Percentiles rank a stretch among this genome's conserved stretches.
Conservation (phyloP, 2,329 filamentous ascomycete genomes). For the Fonsecaea multimorphosa region DNA sequence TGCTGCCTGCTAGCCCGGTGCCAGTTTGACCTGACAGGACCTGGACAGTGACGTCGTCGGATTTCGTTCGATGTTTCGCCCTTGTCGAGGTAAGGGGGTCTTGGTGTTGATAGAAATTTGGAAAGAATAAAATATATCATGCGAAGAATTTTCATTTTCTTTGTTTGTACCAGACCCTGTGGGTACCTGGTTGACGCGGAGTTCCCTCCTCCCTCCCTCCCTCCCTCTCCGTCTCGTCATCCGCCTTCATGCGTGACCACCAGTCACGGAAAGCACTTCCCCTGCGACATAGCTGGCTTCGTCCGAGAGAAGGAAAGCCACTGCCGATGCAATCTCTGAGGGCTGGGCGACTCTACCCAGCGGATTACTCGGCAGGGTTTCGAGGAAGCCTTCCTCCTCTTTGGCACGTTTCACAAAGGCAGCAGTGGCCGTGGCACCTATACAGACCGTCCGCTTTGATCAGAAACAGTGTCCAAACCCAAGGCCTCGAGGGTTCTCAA, state of each 20-base stretch:
- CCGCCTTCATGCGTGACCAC: conserved; percentile 17
- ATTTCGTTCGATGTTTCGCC: too few relatives aligned
- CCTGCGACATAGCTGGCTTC: conserved; percentile 47
- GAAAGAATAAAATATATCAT: too few relatives aligned
- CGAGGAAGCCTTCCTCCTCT: conserved; percentile 29
- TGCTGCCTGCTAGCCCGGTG: too few relatives aligned
- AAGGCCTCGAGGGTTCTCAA: neutral
- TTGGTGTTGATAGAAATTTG: too few relatives aligned
- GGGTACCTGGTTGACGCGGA: too few relatives aligned
- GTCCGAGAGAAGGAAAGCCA: conserved; percentile 57
- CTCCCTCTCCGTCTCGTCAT: neutral
- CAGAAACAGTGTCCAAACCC: neutral
- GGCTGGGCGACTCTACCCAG: conserved; percentile 26
- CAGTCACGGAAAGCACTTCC: conserved; percentile 25
- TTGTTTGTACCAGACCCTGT: too few relatives aligned
- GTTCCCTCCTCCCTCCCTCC: too few relatives aligned
- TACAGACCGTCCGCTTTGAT: neutral
- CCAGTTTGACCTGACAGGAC: too few relatives aligned
- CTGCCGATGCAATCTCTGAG: conserved; percentile 49
- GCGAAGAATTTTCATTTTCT: too few relatives aligned
- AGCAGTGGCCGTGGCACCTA: conserved; percentile 26
- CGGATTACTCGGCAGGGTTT: conserved; percentile 24
- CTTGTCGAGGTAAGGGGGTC: too few relatives aligned
- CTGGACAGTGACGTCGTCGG: too few relatives aligned
- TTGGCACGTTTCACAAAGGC: conserved; percentile 27